A percentile compares a stretch with the other conserved stretches of the same genome.
Evolutionary conservation across 2,329 filamentous ascomycete species (phyloP).

Genomic region (Ophiocordyceps polyrhachis-furcata): DNA sequence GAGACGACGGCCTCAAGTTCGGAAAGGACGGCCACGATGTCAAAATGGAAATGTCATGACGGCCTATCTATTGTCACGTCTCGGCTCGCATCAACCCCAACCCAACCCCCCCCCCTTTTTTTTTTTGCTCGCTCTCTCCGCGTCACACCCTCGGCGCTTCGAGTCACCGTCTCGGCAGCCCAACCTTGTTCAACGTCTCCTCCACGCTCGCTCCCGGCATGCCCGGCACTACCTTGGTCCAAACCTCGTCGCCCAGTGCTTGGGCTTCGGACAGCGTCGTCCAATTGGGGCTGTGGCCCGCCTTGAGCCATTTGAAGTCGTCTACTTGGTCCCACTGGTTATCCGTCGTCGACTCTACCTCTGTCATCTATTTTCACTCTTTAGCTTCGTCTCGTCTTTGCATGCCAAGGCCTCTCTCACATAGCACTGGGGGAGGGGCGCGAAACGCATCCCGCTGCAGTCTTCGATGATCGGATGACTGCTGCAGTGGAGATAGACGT

Average conservation of each 20-base stretch:
- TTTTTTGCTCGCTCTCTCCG: neutral
- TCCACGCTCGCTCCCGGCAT: conserved; percentile 41
- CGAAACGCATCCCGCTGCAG: conserved; percentile 61
- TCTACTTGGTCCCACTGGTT: conserved; percentile 85
- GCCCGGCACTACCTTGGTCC: conserved; percentile 50
- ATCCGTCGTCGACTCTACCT: conserved; percentile 14
- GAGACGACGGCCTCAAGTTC: conserved; percentile 23
- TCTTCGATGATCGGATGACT: conserved; percentile 91
- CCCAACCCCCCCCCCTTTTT: too few relatives aligned
- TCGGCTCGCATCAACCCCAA: neutral
- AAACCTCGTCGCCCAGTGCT: conserved; percentile 41
- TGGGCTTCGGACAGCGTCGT: conserved; percentile 42
- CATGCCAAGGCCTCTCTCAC: conserved; percentile 26
- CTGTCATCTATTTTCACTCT: conserved; percentile 7
- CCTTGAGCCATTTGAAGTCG: conserved; percentile 94
- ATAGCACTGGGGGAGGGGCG: conserved; percentile 50
- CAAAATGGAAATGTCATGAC: conserved; percentile 22
- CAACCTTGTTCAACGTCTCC: conserved; percentile 41
- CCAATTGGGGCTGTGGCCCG: conserved; percentile 80
- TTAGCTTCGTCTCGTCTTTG: neutral
- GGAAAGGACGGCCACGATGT: conserved; percentile 14
- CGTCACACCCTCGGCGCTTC: neutral
- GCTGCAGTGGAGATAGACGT: conserved; percentile 64
- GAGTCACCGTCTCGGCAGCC: conserved; percentile 13
- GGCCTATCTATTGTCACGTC: neutral